These are phyloP conservation scores for Elongisporangium anandrum DNA, from an alignment of 352 stramenopile species.

Conservation along the genomic window DNA sequence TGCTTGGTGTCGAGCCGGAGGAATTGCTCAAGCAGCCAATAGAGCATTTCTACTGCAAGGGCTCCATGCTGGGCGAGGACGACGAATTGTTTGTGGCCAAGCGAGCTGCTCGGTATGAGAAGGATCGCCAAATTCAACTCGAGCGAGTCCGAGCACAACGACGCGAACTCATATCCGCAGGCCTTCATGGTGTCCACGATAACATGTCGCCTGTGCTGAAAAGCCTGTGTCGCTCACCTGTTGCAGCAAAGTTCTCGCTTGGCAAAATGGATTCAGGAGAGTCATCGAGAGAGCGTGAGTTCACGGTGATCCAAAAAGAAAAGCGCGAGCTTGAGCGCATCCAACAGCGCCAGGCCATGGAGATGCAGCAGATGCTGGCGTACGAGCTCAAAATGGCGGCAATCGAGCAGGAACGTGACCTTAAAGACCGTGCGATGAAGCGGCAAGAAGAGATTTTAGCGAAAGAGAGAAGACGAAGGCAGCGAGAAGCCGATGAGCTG, in stretches of 20 bases:
- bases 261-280: background rate
- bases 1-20: constrained; percentile 64
- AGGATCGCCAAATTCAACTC: constrained; percentile 45
- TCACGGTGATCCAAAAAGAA: constrained; percentile 57
- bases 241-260: constrained; percentile 24
- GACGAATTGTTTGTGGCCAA: constrained; percentile 35
- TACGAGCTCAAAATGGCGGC: constrained; percentile 67
- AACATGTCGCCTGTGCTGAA: constrained; percentile 48
- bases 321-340: constrained; percentile 71
- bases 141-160: constrained; percentile 43
- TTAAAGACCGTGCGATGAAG: constrained; percentile 42
- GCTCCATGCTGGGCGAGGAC: constrained; percentile 17
- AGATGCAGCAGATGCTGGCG: constrained; percentile 69
- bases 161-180: constrained; percentile 53
- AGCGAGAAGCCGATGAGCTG: constrained; percentile 52
- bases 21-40: constrained; percentile 55
- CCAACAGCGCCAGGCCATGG: constrained; percentile 48
- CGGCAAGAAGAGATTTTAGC: constrained; percentile 35
- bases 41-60: constrained; percentile 48
- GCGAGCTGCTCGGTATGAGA: constrained; percentile 55
- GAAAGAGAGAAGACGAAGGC: constrained; percentile 31
- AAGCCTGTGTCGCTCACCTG: constrained; percentile 54
- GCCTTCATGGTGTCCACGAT: constrained; percentile 31
- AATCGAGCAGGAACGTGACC: constrained; percentile 44
- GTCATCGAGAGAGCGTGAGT: constrained; percentile 24